A percentile compares a stretch with the other conserved stretches of the same genome.
These are phyloP conservation scores for Kodamaea jinghongensis DNA, from an alignment of 805 yeast genomes.

Conservation along the genomic window DNA sequence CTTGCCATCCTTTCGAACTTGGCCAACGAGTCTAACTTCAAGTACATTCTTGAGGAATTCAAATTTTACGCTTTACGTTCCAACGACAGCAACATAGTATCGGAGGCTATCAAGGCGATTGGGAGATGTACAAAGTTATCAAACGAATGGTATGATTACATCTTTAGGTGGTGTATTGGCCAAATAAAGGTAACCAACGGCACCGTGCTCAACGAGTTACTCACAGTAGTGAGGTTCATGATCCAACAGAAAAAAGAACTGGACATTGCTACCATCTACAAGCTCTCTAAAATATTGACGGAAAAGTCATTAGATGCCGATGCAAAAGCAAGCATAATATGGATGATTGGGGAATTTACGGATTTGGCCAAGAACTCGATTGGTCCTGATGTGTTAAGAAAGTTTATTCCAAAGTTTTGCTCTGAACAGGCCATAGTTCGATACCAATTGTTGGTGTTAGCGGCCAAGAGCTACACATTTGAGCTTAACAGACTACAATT, in stretches of 20 bases:
- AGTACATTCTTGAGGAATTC: slow-evolving; percentile 56
- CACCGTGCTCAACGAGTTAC: slow-evolving; percentile 55
- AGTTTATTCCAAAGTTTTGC: slow-evolving; percentile 51
- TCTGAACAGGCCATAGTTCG: slow-evolving; percentile 58
- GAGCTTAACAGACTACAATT: slow-evolving; percentile 44
- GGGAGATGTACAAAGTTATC: slow-evolving; percentile 55
- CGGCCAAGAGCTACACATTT: slow-evolving; percentile 67
- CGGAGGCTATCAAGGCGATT: slow-evolving; percentile 58
- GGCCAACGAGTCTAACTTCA: slow-evolving; percentile 52
- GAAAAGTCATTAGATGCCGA: slow-evolving; percentile 27
- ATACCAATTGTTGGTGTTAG: slow-evolving; percentile 65
- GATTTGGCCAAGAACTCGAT: slow-evolving; percentile 33
- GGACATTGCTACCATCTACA: slow-evolving; percentile 48
- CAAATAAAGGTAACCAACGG: slow-evolving; percentile 38
- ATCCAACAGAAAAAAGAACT: slow-evolving; percentile 51
- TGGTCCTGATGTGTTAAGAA: slow-evolving; percentile 76
- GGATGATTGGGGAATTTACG: slow-evolving; percentile 88
- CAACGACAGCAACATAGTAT: slow-evolving; percentile 15
- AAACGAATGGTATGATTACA: slow-evolving; percentile 47
- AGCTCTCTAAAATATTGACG: slow-evolving; percentile 36
- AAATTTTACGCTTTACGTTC: slow-evolving; percentile 49
- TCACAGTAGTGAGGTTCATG: slow-evolving; percentile 69
- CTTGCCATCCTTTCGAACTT: slow-evolving; percentile 59
- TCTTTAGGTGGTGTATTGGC: slow-evolving; percentile 62
- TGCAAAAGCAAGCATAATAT: slow-evolving; percentile 81